These are phyloP conservation scores for Diplodia sapinea DNA, from an alignment of 2,329 filamentous ascomycete species.

Conservation along the genomic window DNA sequence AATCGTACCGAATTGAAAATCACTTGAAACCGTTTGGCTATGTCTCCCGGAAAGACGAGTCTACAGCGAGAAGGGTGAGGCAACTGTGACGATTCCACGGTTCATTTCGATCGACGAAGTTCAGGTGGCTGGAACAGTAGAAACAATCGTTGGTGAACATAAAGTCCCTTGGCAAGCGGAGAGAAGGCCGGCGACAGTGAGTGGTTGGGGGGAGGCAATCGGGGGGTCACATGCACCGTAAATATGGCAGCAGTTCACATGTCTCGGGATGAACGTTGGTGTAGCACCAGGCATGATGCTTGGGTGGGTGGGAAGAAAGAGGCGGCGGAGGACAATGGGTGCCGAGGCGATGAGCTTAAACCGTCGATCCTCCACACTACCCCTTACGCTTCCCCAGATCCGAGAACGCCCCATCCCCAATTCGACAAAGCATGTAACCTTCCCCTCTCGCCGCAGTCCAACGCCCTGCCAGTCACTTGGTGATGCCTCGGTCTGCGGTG, in stretches of 20 bases:
- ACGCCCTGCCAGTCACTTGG: not conserved
- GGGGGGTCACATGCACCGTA: not conserved
- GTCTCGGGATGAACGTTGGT: slow-evolving; percentile 9
- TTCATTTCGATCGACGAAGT: not conserved
- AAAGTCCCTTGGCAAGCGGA: not conserved
- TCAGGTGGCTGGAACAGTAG: not conserved
- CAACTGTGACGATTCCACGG: not conserved
- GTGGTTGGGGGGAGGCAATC: not conserved
- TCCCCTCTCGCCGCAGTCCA: slow-evolving; percentile 17
- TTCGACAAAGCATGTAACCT: slow-evolving; percentile 12
- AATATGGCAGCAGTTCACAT: not conserved
- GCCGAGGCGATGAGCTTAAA: slow-evolving; percentile 28
- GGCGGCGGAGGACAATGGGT: not conserved
- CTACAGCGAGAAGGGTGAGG: not conserved
- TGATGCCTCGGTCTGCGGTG: slow-evolving; percentile 17
- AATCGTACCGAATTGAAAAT: no score
- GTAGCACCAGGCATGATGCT: not conserved
- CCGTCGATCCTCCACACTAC: slow-evolving; percentile 29
- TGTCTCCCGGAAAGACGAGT: no score
- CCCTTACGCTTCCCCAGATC: slow-evolving; percentile 28
- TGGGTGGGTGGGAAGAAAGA: not conserved
- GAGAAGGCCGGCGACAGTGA: not conserved
- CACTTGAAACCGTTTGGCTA: no score
- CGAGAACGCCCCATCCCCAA: slow-evolving; percentile 13
- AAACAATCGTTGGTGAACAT: not conserved